Conservation (phyloP, 345 rosid species). For the Camelina sativa region DNA sequence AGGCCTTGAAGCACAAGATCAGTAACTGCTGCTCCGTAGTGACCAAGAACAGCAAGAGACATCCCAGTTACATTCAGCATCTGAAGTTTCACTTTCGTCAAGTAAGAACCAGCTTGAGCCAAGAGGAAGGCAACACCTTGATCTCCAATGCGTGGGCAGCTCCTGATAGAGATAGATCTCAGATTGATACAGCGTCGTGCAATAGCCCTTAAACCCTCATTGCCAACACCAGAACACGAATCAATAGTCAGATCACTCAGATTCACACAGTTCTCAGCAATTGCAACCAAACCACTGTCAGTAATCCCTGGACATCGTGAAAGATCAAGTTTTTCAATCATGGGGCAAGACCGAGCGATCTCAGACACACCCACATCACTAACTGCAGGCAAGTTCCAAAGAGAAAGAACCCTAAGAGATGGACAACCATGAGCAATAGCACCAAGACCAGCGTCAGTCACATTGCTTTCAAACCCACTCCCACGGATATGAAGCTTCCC, state of each 20-base stretch:
- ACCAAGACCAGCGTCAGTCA: conserved; percentile 73
- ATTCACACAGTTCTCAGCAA: conserved; percentile 70
- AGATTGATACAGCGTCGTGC: conserved; percentile 68
- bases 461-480: conserved; percentile 59
- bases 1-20: conserved; percentile 76
- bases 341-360: conserved; percentile 74
- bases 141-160: conserved; percentile 83
- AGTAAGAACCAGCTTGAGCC: conserved; percentile 56
- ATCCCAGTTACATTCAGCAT: conserved; percentile 68
- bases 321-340: conserved; percentile 85
- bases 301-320: conserved; percentile 70
- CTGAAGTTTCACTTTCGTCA: conserved; percentile 83
- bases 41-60: conserved; percentile 83
- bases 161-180: conserved; percentile 70
- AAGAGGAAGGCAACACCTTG: conserved; percentile 82
- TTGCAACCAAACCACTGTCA: conserved; percentile 57
- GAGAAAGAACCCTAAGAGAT: conserved; percentile 76
- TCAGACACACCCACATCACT: conserved; percentile 70
- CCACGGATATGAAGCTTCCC: conserved; percentile 86
- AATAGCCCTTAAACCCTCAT: conserved; percentile 76
- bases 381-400: conserved; percentile 74
- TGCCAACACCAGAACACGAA: conserved; percentile 72
- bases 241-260: conserved; percentile 79
- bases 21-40: conserved; percentile 73
- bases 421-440: conserved; percentile 83